Evolutionary conservation across 225 moss, liverwort and hornwort species (phyloP), one percentile per base, ranked within the genome.

Genomic region (Polytrichum commune): DNA sequence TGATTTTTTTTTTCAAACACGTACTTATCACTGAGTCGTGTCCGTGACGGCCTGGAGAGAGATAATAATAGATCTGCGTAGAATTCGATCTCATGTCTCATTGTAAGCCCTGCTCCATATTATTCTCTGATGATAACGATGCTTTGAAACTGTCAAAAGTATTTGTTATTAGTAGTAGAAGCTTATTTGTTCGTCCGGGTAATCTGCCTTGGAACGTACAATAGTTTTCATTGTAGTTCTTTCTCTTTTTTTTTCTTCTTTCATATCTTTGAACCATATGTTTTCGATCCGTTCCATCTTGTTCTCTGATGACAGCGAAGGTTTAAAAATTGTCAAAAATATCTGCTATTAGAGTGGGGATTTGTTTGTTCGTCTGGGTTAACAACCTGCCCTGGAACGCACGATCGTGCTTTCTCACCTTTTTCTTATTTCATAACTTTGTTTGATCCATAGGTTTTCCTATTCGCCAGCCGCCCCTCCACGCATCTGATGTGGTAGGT

Each of bases 191-290:
- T 66, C 20, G 32, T 66, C 32, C 23, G 32, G 66, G 66, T 53
- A 22, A 30, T 30, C 20, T 66, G 66, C 46, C 66, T 66, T 53
- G 38, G 66, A 46, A 66, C 66, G 35, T 35, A 9, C 66, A 66
- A 20, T 66, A 66, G 35, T 5, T 18, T 33, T 4, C 20, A 8
- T 46, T 23, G 20, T 23, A 9, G 4, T 38, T 35, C 22, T 66
- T 23, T 30, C 46, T 25, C 22, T 46, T 1, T 33, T 2, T 22
- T 24, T n/a, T 38, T 23, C 24, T 25, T 19, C 25, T 27, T 27
- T 27, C 63, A 63, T 18, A 29, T 63, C 24, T 63, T 23, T 10
- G 16, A 63, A 5, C 18, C 63, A 18, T 24, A 22, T 8, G 58
- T 20, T 33, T 33, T 33, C 33, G 8, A 33, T 33, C 33, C 33